These are phyloP conservation scores for Nicotiana paniculata DNA, from an alignment of 257 asterid species.

Conservation along the genomic window DNA sequence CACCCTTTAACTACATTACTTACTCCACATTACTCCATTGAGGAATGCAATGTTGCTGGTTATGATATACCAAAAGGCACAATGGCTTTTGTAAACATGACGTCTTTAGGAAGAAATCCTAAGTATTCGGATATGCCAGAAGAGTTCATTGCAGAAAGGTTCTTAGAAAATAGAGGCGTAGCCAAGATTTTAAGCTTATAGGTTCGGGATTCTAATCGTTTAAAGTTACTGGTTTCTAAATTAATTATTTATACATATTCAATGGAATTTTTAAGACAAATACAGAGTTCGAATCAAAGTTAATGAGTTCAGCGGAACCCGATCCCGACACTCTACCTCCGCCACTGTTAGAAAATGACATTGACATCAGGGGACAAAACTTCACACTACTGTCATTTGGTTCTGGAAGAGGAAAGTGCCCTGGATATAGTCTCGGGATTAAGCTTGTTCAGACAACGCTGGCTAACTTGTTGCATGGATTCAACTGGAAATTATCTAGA, in stretches of 20 bases:
- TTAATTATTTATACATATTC: no score
- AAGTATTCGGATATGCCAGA: no score
- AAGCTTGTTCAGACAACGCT: constrained; percentile 11
- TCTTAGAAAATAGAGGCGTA: no score
- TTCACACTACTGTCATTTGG: constrained; percentile 20
- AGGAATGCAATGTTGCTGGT: constrained; percentile 22
- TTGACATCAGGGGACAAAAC: constrained; percentile 11
- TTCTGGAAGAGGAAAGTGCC: constrained; percentile 18
- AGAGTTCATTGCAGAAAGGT: no score
- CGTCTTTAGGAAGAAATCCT: background rate
- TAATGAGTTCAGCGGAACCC: no score
- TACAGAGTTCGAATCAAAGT: no score
- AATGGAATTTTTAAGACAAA: no score
- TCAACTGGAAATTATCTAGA: constrained; percentile 16
- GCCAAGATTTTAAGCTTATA: no score
- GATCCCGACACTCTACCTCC: no score
- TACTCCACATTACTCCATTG: constrained; percentile 17
- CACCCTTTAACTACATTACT: constrained; percentile 26
- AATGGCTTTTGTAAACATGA: constrained; percentile 13
- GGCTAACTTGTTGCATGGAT: constrained; percentile 28
- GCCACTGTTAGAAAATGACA: no score
- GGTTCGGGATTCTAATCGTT: no score
- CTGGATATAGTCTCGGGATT: constrained; percentile 16
- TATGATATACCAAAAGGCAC: constrained; percentile 21
- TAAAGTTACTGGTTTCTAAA: no score